phyloP scores from a whole-genome alignment of 2,329 filamentous ascomycete species.

The Aspergillus aculeatus region DNA sequence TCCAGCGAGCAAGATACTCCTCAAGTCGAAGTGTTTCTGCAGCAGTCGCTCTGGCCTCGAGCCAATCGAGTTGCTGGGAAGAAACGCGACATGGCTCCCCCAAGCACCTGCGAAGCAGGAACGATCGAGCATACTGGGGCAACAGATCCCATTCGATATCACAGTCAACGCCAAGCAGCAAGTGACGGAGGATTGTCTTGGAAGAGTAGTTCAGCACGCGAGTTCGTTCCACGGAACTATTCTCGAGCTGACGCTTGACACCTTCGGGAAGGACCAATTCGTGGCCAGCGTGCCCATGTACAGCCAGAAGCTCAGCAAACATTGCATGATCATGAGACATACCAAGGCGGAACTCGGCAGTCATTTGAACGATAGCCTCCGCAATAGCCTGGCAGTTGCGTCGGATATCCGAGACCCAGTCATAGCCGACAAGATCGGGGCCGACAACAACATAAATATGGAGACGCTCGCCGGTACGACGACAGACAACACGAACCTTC shows the following conservation, averaged over 20 bases:
- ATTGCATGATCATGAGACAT: constrained; percentile 35
- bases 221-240: constrained; percentile 31
- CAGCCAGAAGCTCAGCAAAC: constrained; percentile 31
- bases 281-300: constrained; percentile 27
- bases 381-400: constrained; percentile 37
- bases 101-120: constrained; percentile 42
- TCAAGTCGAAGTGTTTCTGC: constrained; percentile 34
- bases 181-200: constrained; percentile 13
- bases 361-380: constrained; percentile 36
- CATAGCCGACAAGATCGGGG: constrained; percentile 19
- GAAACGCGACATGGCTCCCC: constrained; percentile 43
- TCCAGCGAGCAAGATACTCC: constrained; percentile 47
- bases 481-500: constrained; percentile 11
- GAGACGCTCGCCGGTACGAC: constrained; percentile 19
- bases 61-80: constrained; percentile 42
- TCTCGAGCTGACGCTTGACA: constrained; percentile 21
- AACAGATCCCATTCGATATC: constrained; percentile 17
- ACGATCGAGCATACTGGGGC: constrained; percentile 1
- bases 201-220: constrained; percentile 18
- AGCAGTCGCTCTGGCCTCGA: constrained; percentile 36
- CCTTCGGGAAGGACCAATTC: constrained; percentile 19
- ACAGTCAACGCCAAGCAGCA: constrained; percentile 14
- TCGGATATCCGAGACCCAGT: constrained; percentile 29
- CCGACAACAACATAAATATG: constrained; percentile 29
- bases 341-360: constrained; percentile 32